Evolutionary conservation across 345 rosid species (phyloP).

Genomic region (Sonneratia caseolaris): DNA sequence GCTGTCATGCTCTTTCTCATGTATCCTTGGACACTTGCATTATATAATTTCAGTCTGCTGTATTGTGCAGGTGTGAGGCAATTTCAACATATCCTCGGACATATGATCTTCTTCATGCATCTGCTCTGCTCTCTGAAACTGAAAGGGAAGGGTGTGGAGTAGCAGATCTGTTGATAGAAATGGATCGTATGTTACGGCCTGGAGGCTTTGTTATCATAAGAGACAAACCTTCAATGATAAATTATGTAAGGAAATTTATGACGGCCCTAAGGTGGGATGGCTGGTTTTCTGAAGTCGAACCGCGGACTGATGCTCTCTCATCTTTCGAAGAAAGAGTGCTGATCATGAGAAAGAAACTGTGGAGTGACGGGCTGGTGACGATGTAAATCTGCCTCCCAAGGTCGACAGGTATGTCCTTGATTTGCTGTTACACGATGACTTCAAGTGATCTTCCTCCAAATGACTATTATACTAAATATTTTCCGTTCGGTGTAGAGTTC

Average conservation of each 20-base stretch:
- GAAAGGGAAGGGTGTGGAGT: slow-evolving; percentile 50
- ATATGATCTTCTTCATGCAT: slow-evolving; percentile 89
- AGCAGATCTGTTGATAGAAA: slow-evolving; percentile 79
- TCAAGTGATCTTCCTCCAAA: not conserved
- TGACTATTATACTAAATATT: not conserved
- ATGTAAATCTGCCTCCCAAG: slow-evolving; percentile 7
- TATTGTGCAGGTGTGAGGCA: slow-evolving; percentile 76
- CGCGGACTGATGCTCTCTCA: slow-evolving; percentile 60
- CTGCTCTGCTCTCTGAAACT: slow-evolving; percentile 61
- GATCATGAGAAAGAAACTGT: slow-evolving; percentile 67
- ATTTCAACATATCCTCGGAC: slow-evolving; percentile 91
- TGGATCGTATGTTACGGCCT: slow-evolving; percentile 84
- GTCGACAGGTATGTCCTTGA: not conserved
- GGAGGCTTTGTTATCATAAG: slow-evolving; percentile 76
- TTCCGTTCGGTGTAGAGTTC: not conserved
- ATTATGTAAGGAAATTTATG: slow-evolving; percentile 41
- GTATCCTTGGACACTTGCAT: not conserved
- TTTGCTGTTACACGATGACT: not conserved
- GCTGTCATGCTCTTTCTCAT: not conserved
- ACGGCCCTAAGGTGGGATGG: slow-evolving; percentile 73
- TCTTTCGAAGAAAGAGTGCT: slow-evolving; percentile 56
- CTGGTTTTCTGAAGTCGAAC: slow-evolving; percentile 71
- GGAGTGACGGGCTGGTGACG: slow-evolving; percentile 22
- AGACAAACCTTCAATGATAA: slow-evolving; percentile 55
- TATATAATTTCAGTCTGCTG: not conserved